Evolutionary conservation across 1,284 basidiomycete species (phyloP), one percentile per base, ranked within the genome.

Genomic region (Gomphus bonarii): DNA sequence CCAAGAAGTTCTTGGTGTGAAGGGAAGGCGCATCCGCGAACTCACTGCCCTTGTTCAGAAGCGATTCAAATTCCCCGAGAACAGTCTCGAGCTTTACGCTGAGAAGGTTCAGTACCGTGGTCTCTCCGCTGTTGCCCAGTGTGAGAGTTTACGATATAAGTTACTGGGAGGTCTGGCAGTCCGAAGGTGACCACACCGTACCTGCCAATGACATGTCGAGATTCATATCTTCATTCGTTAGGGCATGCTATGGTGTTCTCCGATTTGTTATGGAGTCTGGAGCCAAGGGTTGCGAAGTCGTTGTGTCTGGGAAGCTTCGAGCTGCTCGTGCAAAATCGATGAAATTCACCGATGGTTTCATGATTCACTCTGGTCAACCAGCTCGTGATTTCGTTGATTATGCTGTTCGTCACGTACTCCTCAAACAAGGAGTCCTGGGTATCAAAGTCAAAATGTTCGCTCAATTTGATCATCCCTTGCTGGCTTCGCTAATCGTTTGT

Each of bases 341-440:
- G 97, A 99, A 99, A 78, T 99, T 99, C 81, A 97, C 95, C 71
- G 97, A 99, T 69, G 97, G 97, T 55, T 98, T 97, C 87, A 98
- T 99, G 93, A 95, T 99, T 73, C 97, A 99, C 86, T 98, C 97
- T 64, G 97, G 97, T 84, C 95, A 99, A 78, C 97, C 97, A 67
- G 88, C 85, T 58, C 79, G 86, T 62, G 97, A 99, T 73, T 99
- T 95, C 68, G 94, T 99, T 61, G 95, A 99, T 79, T 85, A 93
- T 69, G 97, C 97, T 62, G 95, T 98, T 68, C 86, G 97, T 66
- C 97, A 99, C 81, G 97, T 99, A 66, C 83, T 99, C 68, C 86
- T 99, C 68, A 89, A 93, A 70, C 97, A 99, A 75, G 97, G 97
- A 87, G 97, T 99, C 60, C 85, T 99, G 64, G 97, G 97, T 71